phyloP scores from a whole-genome alignment of 257 asterid species.

The Petunia axillaris region DNA sequence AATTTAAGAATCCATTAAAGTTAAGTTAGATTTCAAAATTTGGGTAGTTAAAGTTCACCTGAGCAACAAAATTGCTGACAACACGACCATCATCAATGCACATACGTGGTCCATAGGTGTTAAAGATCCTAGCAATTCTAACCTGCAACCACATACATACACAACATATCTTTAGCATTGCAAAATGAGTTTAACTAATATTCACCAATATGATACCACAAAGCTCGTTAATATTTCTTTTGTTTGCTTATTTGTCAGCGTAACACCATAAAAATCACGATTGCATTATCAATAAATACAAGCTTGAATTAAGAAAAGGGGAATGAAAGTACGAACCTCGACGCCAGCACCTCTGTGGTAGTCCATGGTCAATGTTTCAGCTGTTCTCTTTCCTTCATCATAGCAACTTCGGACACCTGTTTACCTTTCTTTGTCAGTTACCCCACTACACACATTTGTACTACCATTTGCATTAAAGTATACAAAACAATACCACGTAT shows the following conservation, averaged over 20 bases:
- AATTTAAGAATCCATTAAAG: conserved; percentile 11
- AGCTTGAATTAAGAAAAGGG: background rate
- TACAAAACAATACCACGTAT: background rate
- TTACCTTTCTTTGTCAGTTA: conserved; percentile 24
- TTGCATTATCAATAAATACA: background rate
- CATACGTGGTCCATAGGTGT: conserved; percentile 98
- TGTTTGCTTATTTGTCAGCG: background rate
- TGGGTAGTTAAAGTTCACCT: conserved; percentile 49
- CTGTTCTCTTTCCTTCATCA: conserved; percentile 98
- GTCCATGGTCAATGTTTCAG: conserved; percentile 98
- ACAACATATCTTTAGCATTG: background rate
- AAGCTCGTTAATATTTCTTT: background rate
- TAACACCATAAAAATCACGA: background rate
- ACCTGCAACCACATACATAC: conserved; percentile 50
- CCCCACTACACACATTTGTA: background rate
- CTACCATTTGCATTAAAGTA: background rate
- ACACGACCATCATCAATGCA: conserved; percentile 99
- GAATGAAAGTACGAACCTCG: conserved; percentile 55
- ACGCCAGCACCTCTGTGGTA: conserved; percentile 97
- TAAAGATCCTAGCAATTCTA: conserved; percentile 92
- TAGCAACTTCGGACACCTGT: conserved; percentile 99
- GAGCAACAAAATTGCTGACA: conserved; percentile 98
- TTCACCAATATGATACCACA: background rate
- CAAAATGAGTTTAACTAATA: no score
- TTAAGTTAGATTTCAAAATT: background rate